Base-by-base conservation (phyloP, 768 basidiomycete species). In the Mycena rosella region DNA sequence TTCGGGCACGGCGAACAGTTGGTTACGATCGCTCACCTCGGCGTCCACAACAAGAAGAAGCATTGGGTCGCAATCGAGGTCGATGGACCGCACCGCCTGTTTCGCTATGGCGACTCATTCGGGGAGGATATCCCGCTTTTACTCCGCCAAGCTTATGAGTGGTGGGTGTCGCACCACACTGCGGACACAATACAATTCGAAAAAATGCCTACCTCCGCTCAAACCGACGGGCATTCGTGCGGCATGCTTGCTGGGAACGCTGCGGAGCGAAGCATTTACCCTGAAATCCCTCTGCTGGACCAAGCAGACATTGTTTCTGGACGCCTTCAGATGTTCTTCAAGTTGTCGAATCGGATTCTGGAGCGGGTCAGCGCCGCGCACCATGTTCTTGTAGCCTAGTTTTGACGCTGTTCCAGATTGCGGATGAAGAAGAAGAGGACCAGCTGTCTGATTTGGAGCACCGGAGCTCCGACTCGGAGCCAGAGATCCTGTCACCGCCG, bases 211-310 rank as follows among this genome's bases (percentile, higher is more conserved):
- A 63, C 42, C 0, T 63, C 52, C 0, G 26, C 17, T 5, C 61
- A 63, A 36, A 63, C 40, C 3, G 61, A 63, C 13, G 61, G 52
- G 2, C 61, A 63, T 13, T 63, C 61, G 6, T 63, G 61, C 17
- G 61, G 61, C 3, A 32, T 47, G 24, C 10, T 63, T 2, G 20
- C 61, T 11, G 22, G 18, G 9, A 54, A 44, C 24, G 27, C 52
- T 42, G 52, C 61, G 13, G 42, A 9, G 14, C 52, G 42, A 27
- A n/a, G 40, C 5, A 30, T 63, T 8, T 63, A 26, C 18, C 61
- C 61, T 0, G 3, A 6, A 1, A 34, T 36, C 11, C 52, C 61
- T 3, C 11, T 47, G 32, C 32, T 53, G 29, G n/a, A 44, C 3
- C 51, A 63, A 36, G 29, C 18, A 2, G 29, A 63, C n/a, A 29